phyloP scores from a whole-genome alignment of 176 grass and related monocot species.

The Juncus effusus region DNA sequence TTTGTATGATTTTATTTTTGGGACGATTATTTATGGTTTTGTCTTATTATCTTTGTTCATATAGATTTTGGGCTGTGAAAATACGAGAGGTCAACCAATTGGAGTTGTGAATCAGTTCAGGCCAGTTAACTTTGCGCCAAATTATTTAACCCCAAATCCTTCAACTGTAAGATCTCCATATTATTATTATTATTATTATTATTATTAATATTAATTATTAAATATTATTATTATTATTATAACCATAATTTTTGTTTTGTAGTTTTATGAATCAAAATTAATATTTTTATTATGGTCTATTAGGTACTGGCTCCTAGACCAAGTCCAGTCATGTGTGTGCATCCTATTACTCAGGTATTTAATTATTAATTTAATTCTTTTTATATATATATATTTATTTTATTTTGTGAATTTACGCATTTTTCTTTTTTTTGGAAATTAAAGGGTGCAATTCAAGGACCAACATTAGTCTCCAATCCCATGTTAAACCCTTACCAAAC shows the following conservation, averaged over 20 bases:
- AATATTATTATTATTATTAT: slow-evolving; percentile 3
- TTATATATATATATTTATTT: neutral
- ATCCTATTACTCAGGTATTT: slow-evolving; percentile 19
- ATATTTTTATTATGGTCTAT: neutral
- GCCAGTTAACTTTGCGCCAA: slow-evolving; percentile 19
- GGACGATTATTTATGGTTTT: neutral
- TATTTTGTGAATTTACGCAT: neutral
- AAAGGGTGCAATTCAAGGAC: slow-evolving; percentile 28
- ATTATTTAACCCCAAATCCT: slow-evolving; percentile 23
- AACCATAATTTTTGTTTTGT: neutral
- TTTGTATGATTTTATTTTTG: neutral
- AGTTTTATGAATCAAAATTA: slow-evolving; percentile 11
- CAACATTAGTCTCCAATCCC: slow-evolving; percentile 9
- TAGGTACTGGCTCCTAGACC: slow-evolving; percentile 24
- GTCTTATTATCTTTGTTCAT: slow-evolving; percentile 8
- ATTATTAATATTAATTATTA: slow-evolving; percentile 6
- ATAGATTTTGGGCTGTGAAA: slow-evolving; percentile 27
- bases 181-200: slow-evolving; percentile 3
- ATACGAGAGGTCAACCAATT: slow-evolving; percentile 10
- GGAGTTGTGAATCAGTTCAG: slow-evolving; percentile 18
- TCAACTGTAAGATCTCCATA: slow-evolving; percentile 18
- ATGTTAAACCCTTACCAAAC: slow-evolving; percentile 14
- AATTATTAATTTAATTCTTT: slow-evolving; percentile 12
- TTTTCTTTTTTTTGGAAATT: neutral
- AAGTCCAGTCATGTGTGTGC: slow-evolving; percentile 23